Percentiles rank a stretch among this genome's conserved stretches.
phyloP scores from a whole-genome alignment of 1,284 basidiomycete species.

The Boletus sp. region DNA sequence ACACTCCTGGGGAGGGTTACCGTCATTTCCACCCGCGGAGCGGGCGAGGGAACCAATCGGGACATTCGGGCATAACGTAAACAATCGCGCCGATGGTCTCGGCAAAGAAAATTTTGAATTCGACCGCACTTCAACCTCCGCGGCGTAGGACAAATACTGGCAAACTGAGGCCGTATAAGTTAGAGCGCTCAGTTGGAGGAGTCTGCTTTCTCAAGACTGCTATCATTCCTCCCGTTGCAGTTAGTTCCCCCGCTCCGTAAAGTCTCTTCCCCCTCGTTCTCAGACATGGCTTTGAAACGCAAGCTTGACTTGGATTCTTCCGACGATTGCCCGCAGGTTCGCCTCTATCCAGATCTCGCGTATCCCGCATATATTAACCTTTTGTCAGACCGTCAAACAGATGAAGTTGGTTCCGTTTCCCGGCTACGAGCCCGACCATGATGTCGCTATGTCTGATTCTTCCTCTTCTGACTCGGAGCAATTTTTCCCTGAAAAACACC shows the following conservation, averaged over 20 bases:
- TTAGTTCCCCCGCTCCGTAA: conserved; percentile 11
- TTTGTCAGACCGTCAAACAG: conserved; percentile 55
- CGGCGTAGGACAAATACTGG: conserved; percentile 25
- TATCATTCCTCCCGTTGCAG: conserved; percentile 14
- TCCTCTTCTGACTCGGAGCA: conserved; percentile 51
- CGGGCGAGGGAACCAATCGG: conserved; percentile 28
- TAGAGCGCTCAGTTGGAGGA: conserved; percentile 22
- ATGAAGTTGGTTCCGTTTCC: conserved; percentile 71
- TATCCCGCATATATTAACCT: conserved; percentile 21
- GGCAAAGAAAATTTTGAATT: conserved; percentile 20
- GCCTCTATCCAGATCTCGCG: conserved; percentile 11
- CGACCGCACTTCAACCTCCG: conserved; percentile 21
- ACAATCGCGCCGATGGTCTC: conserved; percentile 10
- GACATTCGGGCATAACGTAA: conserved; percentile 15
- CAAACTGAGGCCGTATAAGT: conserved; percentile 33
- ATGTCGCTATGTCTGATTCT: conserved; percentile 63
- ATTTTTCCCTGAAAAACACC: conserved; percentile 49
- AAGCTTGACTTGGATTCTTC: conserved; percentile 62
- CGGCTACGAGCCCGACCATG: conserved; percentile 53
- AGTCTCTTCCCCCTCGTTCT: conserved; percentile 25
- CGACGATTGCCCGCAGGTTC: conserved; percentile 47
- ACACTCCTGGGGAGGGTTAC: no score
- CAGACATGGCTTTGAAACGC: conserved; percentile 63
- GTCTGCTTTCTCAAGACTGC: conserved; percentile 29
- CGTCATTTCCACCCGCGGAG: no score